phyloP scores from a whole-genome alignment of 345 rosid species.

The Anastatica hierochuntica region DNA sequence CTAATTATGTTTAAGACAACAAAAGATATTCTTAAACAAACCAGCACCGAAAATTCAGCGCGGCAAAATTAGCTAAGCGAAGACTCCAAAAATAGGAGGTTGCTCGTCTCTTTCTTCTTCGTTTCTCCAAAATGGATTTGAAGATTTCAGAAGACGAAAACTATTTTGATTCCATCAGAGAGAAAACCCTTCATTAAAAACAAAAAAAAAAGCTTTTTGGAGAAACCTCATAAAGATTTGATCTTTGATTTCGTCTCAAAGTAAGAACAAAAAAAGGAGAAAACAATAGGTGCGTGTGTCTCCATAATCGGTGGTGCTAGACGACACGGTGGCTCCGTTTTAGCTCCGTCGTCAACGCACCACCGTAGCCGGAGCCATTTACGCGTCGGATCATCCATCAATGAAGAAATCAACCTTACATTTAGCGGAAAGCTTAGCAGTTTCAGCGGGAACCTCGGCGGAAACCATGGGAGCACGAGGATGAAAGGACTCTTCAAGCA shows the following conservation, averaged over 20 bases:
- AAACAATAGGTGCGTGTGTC: conserved; percentile 30
- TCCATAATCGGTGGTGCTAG: conserved; percentile 25
- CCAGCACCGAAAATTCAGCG: conserved; percentile 15
- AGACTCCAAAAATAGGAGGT: conserved; percentile 10
- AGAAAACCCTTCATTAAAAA: background rate
- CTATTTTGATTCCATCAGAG: background rate
- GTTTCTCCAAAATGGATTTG: background rate
- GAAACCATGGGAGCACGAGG: conserved; percentile 17
- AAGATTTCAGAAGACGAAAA: conserved; percentile 1
- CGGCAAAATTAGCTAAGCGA: conserved; percentile 15
- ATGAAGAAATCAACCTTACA: conserved; percentile 11
- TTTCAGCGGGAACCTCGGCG: conserved; percentile 23
- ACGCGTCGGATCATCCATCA: conserved; percentile 26
- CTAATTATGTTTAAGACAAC: background rate
- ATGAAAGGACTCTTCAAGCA: conserved; percentile 23
- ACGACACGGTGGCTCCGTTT: conserved; percentile 11
- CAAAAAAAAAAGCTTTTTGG: background rate
- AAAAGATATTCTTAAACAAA: conserved; percentile 12
- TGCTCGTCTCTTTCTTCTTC: conserved; percentile 9
- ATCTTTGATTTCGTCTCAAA: too few relatives aligned
- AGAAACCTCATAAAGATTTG: conserved; percentile 1
- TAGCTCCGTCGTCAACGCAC: conserved; percentile 26
- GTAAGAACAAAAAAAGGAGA: background rate
- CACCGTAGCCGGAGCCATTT: conserved; percentile 25
- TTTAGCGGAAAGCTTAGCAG: conserved; percentile 22